Base-by-base conservation (phyloP, 441 rosid species). In the Hura crepitans region DNA sequence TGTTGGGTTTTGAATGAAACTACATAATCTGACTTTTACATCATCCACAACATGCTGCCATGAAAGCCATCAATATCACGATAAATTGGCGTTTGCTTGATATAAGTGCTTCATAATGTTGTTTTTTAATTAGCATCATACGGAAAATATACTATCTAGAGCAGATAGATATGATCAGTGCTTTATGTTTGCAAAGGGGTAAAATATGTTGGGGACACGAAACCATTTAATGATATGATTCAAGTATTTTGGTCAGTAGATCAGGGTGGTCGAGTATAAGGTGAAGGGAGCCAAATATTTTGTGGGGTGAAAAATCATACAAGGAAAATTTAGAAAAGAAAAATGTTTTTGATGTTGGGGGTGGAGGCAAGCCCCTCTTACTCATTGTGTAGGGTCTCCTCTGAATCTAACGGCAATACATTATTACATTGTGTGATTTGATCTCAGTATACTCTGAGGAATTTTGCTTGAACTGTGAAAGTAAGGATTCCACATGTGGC, bases 11-110 rank as follows among this genome's bases (percentile, higher is more conserved):
- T 25, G 33, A 55, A 39, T 39, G 49, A 47, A 51, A 42, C 53
- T 39, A 17, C 63, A 39, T 23, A 67, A 15, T 66, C 12, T 31
- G 69, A 22, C 59, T 66, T 28, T 20, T 66, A 33, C 14, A 37
- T 67, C 20, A 37, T 62, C 47, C 30, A 22, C 27, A 46, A 64
- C 13, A 46, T 45, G 23, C 22, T 55, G 27, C 54, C 9, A 9
- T 23, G 5, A 54, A 17, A 9, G 49, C 54, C 47, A 42, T 39
- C 9, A 3, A 22, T 20, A 22, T 23, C 49, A 53, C 42, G 42
- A 51, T 33, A 10, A 37, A 55, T 22, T 18, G 33, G 39, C 37
- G 15, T 27, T 12, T 55, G 17, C 43, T 22, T 18, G 65, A 56
- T 23, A 37, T 27, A 53, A 8, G 14, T 68, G 4, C 25, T 31